These are phyloP conservation scores for Irpex rosettiformis DNA, from an alignment of 1,284 basidiomycete genomes.

Conservation along the genomic window DNA sequence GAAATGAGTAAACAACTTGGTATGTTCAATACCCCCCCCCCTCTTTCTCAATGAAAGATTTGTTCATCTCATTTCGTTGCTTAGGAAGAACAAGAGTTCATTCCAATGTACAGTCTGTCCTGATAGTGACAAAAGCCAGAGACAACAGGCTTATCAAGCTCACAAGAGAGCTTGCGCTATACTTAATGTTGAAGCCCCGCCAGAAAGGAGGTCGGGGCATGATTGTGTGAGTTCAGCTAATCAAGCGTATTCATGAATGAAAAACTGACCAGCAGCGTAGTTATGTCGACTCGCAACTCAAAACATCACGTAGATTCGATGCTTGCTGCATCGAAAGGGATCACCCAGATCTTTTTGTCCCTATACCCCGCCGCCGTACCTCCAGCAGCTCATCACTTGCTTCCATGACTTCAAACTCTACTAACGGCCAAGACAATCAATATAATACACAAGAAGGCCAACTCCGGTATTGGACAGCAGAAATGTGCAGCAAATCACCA, in stretches of 20 bases:
- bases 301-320: constrained; percentile 90
- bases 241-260: constrained; percentile 16
- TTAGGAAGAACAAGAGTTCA: constrained; percentile 89
- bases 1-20: constrained; percentile 99
- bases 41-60: no score
- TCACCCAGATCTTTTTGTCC: constrained; percentile 86
- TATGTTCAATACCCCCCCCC: constrained; percentile 41
- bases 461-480: constrained; percentile 94
- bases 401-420: constrained; percentile 39
- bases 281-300: constrained; percentile 96
- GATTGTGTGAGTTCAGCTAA: constrained; percentile 56
- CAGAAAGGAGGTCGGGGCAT: constrained; percentile 65
- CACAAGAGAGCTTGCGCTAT: constrained; percentile 92
- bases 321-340: constrained; percentile 84
- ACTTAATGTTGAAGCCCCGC: constrained; percentile 79
- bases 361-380: constrained; percentile 69
- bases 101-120: constrained; percentile 87
- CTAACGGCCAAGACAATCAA: constrained; percentile 14
- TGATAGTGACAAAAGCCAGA: constrained; percentile 97
- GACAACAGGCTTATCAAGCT: constrained; percentile 96
- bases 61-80: no score
- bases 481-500: constrained; percentile 91
- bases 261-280: constrained; percentile 33
- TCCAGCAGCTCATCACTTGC: constrained; percentile 65
- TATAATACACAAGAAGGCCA: constrained; percentile 63